These are phyloP conservation scores for Sisymbrium altissimum DNA, from an alignment of 345 rosid genomes.

Conservation along the genomic window DNA sequence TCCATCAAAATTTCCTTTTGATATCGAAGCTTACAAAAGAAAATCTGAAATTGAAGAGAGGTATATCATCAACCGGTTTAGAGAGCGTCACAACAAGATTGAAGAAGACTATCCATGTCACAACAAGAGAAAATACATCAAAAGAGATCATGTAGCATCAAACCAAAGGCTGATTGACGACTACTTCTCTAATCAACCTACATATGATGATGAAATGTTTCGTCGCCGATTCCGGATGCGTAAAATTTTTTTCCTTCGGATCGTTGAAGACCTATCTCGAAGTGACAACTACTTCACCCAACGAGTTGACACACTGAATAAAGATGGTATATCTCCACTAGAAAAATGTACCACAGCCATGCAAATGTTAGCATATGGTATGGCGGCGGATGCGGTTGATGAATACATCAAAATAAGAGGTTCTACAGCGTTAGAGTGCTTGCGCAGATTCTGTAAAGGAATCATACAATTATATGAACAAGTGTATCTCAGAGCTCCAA, in stretches of 20 bases:
- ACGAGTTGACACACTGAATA: not conserved
- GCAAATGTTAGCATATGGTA: not conserved
- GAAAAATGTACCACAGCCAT: not conserved
- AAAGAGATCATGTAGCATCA: not conserved
- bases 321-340: not conserved
- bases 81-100: not conserved
- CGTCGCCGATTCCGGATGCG: too few species aligned
- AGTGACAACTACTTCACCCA: not conserved
- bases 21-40: not conserved
- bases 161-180: not conserved
- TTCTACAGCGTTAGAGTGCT: not conserved
- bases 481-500: not conserved
- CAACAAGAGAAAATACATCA: not conserved
- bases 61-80: not conserved
- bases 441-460: not conserved
- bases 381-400: not conserved
- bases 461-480: not conserved
- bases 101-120: not conserved
- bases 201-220: too few species aligned
- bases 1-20: not conserved
- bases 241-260: too few species aligned
- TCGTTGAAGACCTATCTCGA: too few species aligned
- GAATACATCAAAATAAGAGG: not conserved
- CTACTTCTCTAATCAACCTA: not conserved
- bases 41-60: not conserved